These are phyloP conservation scores for Actinomucor elegans DNA, from an alignment of 371 early-diverging fungal species.

Conservation along the genomic window DNA sequence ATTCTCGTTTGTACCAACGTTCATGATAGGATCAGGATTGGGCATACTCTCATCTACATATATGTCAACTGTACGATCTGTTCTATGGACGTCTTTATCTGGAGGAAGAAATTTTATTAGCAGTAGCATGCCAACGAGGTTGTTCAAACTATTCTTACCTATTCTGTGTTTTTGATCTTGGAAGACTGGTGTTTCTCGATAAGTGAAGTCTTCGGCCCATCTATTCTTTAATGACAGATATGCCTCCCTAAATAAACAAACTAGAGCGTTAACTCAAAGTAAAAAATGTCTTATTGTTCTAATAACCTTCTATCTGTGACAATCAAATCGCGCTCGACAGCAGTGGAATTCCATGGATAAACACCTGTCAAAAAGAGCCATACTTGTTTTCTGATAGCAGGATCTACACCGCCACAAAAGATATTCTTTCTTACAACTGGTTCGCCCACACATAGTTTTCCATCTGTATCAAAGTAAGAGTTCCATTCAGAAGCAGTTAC, in stretches of 20 bases:
- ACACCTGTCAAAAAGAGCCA: slow-evolving; percentile 88
- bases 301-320: slow-evolving; percentile 50
- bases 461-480: slow-evolving; percentile 65
- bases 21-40: slow-evolving; percentile 53
- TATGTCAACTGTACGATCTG: slow-evolving; percentile 81
- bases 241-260: slow-evolving; percentile 40
- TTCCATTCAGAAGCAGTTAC: slow-evolving; percentile 76
- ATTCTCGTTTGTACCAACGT: slow-evolving; percentile 61
- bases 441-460: slow-evolving; percentile 52
- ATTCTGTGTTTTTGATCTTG: slow-evolving; percentile 85
- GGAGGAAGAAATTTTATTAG: too few species aligned
- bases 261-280: background rate
- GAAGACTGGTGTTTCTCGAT: slow-evolving; percentile 52
- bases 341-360: slow-evolving; percentile 84
- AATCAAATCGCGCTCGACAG: slow-evolving; percentile 63
- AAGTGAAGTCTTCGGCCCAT: slow-evolving; percentile 68
- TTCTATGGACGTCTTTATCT: slow-evolving; percentile 94
- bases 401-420: slow-evolving; percentile 79
- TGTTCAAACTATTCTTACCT: slow-evolving; percentile 54
- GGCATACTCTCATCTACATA: slow-evolving; percentile 71
- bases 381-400: slow-evolving; percentile 78
- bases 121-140: too few species aligned
- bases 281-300: background rate
- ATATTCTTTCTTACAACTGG: slow-evolving; percentile 61
- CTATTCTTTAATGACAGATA: slow-evolving; percentile 71